Evolutionary conservation across 768 basidiomycete genomes (phyloP), one percentile per base, ranked within the genome.

Genomic region (Leccinum barrowsii): DNA sequence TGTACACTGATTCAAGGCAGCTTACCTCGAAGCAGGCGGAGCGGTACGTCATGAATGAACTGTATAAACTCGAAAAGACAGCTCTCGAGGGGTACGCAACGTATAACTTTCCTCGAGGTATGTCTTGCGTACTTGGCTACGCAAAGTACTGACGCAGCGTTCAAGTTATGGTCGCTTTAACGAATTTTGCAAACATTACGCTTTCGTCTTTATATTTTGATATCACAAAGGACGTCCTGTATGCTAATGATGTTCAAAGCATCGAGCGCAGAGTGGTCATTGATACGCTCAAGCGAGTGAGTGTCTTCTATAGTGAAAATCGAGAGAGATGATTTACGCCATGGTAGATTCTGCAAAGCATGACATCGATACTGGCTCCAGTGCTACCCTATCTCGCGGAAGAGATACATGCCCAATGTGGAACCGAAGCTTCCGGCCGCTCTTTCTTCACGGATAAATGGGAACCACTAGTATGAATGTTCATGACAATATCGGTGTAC

Each of bases 181-280:
- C 80, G 40, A 83, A 87, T 62, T 98, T 97, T 62, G 82, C 86
- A 28, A 93, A 92, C 65, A 80, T 85, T 58, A 91, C 89, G 0
- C 79, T 98, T 21, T 98, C 96, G 0, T 87, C 93, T 0, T 75
- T 96, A 32, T 98, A 98, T 73, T 92, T 98, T 61, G 94, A 95
- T 66, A 85, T 91, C 51, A 90, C 85, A 34, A 97, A 97, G 71
- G 96, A 98, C 71, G 81, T 82, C 48, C 75, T 99, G 10, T 98
- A 99, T 67, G 90, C 92, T 34, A 80, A 90, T 64, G 68, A 75
- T 8, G 55, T 73, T 2, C 64, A 77, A 21, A 81, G 82, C 58
- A 63, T 71, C 2, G 78, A 84, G 44, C 85, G 96, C 13, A 78
- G 83, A 51, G 82, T 82, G 1, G 80, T 90, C 13, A 70, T 94